These are phyloP conservation scores for Metahyphopichia silvanorum DNA, from an alignment of 805 yeast species.

Conservation along the genomic window DNA sequence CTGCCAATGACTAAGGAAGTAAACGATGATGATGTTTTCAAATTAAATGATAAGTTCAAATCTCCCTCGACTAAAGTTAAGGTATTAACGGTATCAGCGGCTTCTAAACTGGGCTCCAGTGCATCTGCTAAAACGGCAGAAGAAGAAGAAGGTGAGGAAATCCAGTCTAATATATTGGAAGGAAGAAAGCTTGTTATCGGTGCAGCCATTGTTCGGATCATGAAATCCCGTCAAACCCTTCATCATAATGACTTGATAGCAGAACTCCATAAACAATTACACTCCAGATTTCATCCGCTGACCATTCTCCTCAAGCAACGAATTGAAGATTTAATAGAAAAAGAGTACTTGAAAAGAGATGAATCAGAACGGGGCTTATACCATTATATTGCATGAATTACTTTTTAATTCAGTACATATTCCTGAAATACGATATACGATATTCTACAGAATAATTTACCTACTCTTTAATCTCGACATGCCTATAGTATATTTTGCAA, in stretches of 20 bases:
- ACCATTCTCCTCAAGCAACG: slow-evolving; percentile 66
- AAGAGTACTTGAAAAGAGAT: slow-evolving; percentile 78
- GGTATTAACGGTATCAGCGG: slow-evolving; percentile 60
- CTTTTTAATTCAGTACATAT: no score
- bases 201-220: slow-evolving; percentile 84
- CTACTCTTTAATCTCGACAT: no score
- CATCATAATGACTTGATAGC: slow-evolving; percentile 64
- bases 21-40: slow-evolving; percentile 58
- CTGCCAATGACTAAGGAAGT: slow-evolving; percentile 74
- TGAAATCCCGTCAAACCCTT: slow-evolving; percentile 69
- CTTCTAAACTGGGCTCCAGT: slow-evolving; percentile 8
- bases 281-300: slow-evolving; percentile 65
- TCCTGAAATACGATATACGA: no score
- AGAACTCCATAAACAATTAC: slow-evolving; percentile 59
- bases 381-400: slow-evolving; percentile 59
- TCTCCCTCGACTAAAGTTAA: slow-evolving; percentile 68
- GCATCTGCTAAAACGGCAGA: slow-evolving; percentile 36
- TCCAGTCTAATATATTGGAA: slow-evolving; percentile 54
- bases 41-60: slow-evolving; percentile 64
- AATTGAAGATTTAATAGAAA: slow-evolving; percentile 70
- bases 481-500: no score
- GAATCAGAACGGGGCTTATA: slow-evolving; percentile 56
- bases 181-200: slow-evolving; percentile 69
- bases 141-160: slow-evolving; percentile 51
- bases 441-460: no score